Evolutionary conservation across 495 filamentous ascomycete genomes (phyloP).

Genomic region (Aspergillus panamensis): DNA sequence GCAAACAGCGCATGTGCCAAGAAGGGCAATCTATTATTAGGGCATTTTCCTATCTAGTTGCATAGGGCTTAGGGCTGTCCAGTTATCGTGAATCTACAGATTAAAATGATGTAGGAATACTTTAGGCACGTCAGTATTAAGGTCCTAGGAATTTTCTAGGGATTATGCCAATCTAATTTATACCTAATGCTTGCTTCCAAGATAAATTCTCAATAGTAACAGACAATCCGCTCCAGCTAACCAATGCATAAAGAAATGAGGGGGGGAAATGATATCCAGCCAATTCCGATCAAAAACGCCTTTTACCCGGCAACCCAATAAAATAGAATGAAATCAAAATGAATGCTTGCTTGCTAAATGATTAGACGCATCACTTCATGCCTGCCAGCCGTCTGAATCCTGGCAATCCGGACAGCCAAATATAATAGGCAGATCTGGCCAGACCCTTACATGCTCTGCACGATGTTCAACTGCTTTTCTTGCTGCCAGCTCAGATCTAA

Average conservation of each 20-base stretch:
- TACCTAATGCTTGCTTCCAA: not conserved
- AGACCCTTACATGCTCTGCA: conserved; percentile 32
- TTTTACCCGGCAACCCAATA: not conserved
- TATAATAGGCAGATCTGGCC: conserved; percentile 36
- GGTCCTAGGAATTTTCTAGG: too few relatives aligned
- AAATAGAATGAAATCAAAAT: not conserved
- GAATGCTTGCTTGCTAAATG: conserved; percentile 10
- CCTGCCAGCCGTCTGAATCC: conserved; percentile 32
- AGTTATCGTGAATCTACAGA: not conserved
- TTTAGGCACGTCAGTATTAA: too few relatives aligned
- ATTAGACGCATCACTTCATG: conserved; percentile 22
- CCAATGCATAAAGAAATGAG: conserved; percentile 9
- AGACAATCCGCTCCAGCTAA: conserved; percentile 8
- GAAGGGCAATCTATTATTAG: not conserved
- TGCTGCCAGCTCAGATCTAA: conserved; percentile 30
- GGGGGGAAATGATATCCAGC: not conserved
- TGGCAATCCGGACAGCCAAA: conserved; percentile 38
- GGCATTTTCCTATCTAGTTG: not conserved
- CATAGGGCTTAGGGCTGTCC: conserved; percentile 15
- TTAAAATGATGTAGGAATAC: not conserved
- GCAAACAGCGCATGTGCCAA: conserved; percentile 16
- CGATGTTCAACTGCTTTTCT: conserved; percentile 33
- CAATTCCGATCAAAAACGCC: conserved; percentile 12
- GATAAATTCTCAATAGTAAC: not conserved
- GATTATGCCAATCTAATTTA: too few relatives aligned